phyloP scores from a whole-genome alignment of 2,329 filamentous ascomycete genomes.

The Hypoxylon rubiginosum region DNA sequence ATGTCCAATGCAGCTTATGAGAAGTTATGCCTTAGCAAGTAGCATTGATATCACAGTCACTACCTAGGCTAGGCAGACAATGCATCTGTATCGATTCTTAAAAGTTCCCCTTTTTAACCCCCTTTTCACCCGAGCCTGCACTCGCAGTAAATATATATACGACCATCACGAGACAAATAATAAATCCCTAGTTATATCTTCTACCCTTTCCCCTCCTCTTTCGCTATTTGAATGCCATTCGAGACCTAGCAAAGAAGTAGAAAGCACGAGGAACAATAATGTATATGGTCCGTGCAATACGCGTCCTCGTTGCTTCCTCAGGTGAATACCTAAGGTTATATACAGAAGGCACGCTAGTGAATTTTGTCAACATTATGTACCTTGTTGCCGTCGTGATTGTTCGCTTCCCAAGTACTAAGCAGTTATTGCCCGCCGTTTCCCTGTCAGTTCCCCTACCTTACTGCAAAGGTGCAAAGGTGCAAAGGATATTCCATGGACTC shows the following conservation, averaged over 20 bases:
- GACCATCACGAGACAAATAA: no score
- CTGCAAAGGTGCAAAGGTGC: no score
- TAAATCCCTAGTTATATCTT: not conserved
- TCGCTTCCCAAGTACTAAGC: no score
- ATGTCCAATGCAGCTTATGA: no score
- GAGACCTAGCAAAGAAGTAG: not conserved
- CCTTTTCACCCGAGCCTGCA: no score
- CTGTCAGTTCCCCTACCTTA: not conserved
- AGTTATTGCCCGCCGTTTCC: constrained; percentile 1
- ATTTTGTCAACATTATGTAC: not conserved
- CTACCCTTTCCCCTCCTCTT: not conserved
- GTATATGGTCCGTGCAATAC: not conserved
- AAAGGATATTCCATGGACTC: not conserved
- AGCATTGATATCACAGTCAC: no score
- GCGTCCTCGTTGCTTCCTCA: not conserved
- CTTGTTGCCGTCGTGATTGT: not conserved
- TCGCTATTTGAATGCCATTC: not conserved
- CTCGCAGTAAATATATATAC: no score
- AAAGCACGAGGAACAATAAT: not conserved
- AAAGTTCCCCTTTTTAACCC: no score
- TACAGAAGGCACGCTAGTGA: not conserved
- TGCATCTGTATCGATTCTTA: no score
- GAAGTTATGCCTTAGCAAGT: no score
- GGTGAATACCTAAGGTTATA: not conserved
- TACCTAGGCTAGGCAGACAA: no score